phyloP scores from a whole-genome alignment of 169 alveolate genomes.

The Plasmodium coatneyi region DNA sequence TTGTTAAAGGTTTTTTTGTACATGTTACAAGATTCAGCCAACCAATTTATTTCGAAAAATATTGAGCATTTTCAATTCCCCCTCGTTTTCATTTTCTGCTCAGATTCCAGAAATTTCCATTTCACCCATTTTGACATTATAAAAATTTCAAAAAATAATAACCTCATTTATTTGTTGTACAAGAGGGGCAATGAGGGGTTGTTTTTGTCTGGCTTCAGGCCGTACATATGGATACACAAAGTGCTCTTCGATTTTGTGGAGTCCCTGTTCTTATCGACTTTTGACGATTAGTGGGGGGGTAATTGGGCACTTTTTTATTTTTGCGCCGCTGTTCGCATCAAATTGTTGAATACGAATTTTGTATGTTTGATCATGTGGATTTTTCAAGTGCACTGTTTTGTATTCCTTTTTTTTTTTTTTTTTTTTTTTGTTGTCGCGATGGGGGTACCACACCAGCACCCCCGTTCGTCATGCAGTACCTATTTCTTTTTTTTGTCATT shows the following conservation, averaged over 20 bases:
- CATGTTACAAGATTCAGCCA: slow-evolving; percentile 40
- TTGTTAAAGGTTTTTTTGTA: slow-evolving; percentile 45
- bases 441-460: not conserved
- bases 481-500: not conserved
- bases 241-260: slow-evolving; percentile 45
- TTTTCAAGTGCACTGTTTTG: not conserved
- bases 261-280: slow-evolving; percentile 45
- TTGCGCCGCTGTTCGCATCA: not conserved
- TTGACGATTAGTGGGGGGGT: slow-evolving; percentile 5
- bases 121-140: slow-evolving; percentile 66
- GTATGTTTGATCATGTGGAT: not conserved
- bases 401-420: not conserved
- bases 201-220: slow-evolving; percentile 56
- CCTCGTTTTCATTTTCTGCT: slow-evolving; percentile 38
- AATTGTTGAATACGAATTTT: not conserved
- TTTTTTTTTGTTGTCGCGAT: not conserved
- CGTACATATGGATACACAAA: slow-evolving; percentile 69
- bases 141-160: slow-evolving; percentile 68
- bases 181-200: slow-evolving; percentile 74
- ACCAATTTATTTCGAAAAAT: slow-evolving; percentile 61
- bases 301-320: not conserved
- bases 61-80: slow-evolving; percentile 46
- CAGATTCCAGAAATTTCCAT: slow-evolving; percentile 70
- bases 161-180: slow-evolving; percentile 66
- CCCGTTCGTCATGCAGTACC: not conserved